These are phyloP conservation scores for Groenewaldozyma salmanticensis DNA, from an alignment of 805 yeast genomes.

Conservation along the genomic window DNA sequence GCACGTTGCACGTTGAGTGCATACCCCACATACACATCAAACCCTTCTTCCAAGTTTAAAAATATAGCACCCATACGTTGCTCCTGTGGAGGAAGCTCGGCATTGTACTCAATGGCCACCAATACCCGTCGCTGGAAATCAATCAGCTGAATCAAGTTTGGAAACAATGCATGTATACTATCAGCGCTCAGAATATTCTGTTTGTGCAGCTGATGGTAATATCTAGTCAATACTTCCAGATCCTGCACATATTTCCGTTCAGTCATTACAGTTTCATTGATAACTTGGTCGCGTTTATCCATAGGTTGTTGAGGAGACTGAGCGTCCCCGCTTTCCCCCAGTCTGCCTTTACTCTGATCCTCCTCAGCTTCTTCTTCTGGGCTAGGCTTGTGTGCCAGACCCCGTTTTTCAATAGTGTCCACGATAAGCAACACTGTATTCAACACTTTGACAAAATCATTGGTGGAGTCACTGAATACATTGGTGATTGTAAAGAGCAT, in stretches of 20 bases:
- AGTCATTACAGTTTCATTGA: conserved; percentile 75
- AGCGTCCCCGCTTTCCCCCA: conserved; percentile 12
- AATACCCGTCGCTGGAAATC: conserved; percentile 89
- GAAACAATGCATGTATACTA: conserved; percentile 71
- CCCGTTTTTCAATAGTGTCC: conserved; percentile 30
- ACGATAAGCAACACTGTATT: conserved; percentile 60
- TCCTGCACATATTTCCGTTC: conserved; percentile 93
- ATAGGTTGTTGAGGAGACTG: conserved; percentile 23
- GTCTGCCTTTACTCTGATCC: not conserved
- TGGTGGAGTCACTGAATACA: conserved; percentile 74
- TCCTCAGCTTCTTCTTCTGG: not conserved
- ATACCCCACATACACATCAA: conserved; percentile 89
- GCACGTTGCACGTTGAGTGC: conserved; percentile 85
- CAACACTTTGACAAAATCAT: conserved; percentile 61
- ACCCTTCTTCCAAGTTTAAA: conserved; percentile 75
- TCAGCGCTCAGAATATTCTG: conserved; percentile 68
- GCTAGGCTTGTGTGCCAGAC: conserved; percentile 12
- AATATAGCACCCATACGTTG: conserved; percentile 88
- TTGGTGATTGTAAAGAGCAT: conserved; percentile 83
- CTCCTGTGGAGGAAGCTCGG: conserved; percentile 57
- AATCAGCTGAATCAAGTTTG: conserved; percentile 70
- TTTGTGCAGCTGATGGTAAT: conserved; percentile 56
- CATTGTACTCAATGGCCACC: conserved; percentile 82
- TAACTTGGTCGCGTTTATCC: conserved; percentile 65
- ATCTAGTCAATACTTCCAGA: conserved; percentile 60